Conservation (phyloP, 495 filamentous ascomycete genomes). For the Penicillium antarcticum region DNA sequence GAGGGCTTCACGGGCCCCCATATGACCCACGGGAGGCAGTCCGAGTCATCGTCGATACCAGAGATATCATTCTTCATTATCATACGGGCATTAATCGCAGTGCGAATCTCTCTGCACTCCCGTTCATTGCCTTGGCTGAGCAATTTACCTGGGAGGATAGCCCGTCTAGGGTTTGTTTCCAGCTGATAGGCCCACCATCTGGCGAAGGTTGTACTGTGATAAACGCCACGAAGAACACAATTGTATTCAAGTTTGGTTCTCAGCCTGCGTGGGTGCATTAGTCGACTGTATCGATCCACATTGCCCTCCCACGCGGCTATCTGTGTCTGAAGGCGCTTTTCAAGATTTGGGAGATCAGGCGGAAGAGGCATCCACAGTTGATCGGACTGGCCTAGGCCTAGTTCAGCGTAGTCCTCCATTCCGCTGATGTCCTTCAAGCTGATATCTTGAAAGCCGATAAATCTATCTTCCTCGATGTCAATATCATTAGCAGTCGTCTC, state of each 20-base stretch:
- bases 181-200: conserved; percentile 24
- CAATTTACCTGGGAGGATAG: conserved; percentile 9
- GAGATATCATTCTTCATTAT: conserved; percentile 24
- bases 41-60: conserved; percentile 11
- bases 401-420: conserved; percentile 9
- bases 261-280: conserved; percentile 14
- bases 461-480: conserved; percentile 22
- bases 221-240: conserved; percentile 23
- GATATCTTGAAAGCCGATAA: conserved; percentile 20
- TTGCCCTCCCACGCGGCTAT: conserved; percentile 26
- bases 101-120: conserved; percentile 12
- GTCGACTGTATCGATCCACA: conserved; percentile 25
- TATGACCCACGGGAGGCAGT: conserved; percentile 17
- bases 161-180: conserved; percentile 10
- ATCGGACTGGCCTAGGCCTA: conserved; percentile 9
- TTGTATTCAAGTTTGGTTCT: conserved; percentile 11
- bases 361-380: conserved; percentile 21
- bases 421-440: conserved; percentile 12
- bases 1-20: conserved; percentile 13
- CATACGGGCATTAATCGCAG: conserved; percentile 18
- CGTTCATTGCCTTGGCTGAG: conserved; percentile 2
- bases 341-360: conserved; percentile 21
- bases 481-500: conserved; percentile 12
- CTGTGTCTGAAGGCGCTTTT: conserved; percentile 22
- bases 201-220: conserved; percentile 25